Evolutionary conservation across 495 filamentous ascomycete species (phyloP).

Genomic region (Mycothermus thermophilus): DNA sequence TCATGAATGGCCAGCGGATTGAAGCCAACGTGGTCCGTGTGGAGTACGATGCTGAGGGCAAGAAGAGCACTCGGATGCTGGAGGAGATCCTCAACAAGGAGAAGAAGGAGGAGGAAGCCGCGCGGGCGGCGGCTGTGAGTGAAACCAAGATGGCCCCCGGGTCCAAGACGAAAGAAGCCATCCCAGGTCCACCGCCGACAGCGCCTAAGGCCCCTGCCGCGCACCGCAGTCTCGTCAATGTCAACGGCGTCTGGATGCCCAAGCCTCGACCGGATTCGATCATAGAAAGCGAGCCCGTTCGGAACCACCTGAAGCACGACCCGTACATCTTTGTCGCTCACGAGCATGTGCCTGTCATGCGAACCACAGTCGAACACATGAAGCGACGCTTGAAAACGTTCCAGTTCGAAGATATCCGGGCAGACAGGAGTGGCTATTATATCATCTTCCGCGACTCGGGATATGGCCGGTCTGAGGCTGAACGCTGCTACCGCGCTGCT

Average conservation of each 20-base stretch:
- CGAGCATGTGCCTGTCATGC: conserved; percentile 75
- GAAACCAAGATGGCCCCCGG: conserved; percentile 26
- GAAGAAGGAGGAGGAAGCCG: conserved; percentile 43
- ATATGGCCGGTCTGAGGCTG: conserved; percentile 63
- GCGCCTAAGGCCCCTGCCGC: conserved; percentile 80
- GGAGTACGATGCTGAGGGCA: conserved; percentile 76
- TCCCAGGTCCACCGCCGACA: conserved; percentile 56
- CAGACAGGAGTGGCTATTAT: conserved; percentile 79
- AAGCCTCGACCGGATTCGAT: conserved; percentile 13
- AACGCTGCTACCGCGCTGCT: conserved; percentile 56
- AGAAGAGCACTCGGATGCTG: conserved; percentile 59
- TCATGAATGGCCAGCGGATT: conserved; percentile 54
- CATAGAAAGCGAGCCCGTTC: conserved; percentile 36
- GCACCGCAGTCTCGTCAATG: conserved; percentile 25
- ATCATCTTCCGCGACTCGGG: conserved; percentile 69
- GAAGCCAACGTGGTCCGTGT: conserved; percentile 62
- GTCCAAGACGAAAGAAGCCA: conserved; percentile 23
- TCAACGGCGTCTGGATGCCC: conserved; percentile 13
- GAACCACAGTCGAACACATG: conserved; percentile 69
- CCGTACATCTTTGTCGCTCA: conserved; percentile 90
- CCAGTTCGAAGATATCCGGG: conserved; percentile 59
- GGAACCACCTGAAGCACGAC: conserved; percentile 55
- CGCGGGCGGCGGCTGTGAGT: conserved; percentile 16
- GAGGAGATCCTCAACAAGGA: conserved; percentile 53
- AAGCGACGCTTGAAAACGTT: conserved; percentile 72